A percentile compares a stretch with the other conserved stretches of the same genome.
phyloP scores from a whole-genome alignment of 257 asterid species.

The Petunia secreta region DNA sequence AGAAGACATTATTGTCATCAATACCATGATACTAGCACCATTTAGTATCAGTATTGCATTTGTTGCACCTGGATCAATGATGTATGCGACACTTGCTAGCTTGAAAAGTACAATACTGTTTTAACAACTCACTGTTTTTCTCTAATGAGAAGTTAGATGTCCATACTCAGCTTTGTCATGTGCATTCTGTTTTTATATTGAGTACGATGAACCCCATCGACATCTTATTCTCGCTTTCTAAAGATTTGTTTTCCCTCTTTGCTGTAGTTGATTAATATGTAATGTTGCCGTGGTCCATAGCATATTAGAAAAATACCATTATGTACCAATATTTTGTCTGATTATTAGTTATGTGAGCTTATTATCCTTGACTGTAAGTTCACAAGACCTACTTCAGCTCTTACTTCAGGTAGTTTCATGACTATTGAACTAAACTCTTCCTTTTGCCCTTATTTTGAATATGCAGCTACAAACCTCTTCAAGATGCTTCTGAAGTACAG shows the following conservation, averaged over 20 bases:
- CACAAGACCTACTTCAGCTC: not conserved
- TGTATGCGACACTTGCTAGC: not conserved
- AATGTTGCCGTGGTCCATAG: not conserved
- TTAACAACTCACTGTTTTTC: not conserved
- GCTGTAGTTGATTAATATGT: not conserved
- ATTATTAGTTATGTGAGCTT: not conserved
- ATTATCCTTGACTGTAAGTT: not conserved
- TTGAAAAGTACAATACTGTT: not conserved
- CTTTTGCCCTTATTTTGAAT: no score
- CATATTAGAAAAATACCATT: not conserved
- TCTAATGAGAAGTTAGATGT: no score
- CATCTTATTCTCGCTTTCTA: not conserved
- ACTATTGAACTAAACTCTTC: not conserved
- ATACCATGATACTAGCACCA: not conserved
- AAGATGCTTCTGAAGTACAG: conserved; percentile 33
- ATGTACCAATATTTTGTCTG: not conserved
- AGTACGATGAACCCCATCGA: not conserved
- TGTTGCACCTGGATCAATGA: not conserved
- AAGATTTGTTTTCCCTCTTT: no score
- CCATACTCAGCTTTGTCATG: no score
- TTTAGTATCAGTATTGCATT: not conserved
- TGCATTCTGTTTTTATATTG: not conserved
- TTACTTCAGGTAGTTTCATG: not conserved
- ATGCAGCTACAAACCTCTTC: conserved; percentile 31
- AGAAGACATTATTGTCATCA: no score